Evolutionary conservation across 768 basidiomycete genomes (phyloP), one percentile per base, ranked within the genome.

Genomic region (Suillus cothurnatus): DNA sequence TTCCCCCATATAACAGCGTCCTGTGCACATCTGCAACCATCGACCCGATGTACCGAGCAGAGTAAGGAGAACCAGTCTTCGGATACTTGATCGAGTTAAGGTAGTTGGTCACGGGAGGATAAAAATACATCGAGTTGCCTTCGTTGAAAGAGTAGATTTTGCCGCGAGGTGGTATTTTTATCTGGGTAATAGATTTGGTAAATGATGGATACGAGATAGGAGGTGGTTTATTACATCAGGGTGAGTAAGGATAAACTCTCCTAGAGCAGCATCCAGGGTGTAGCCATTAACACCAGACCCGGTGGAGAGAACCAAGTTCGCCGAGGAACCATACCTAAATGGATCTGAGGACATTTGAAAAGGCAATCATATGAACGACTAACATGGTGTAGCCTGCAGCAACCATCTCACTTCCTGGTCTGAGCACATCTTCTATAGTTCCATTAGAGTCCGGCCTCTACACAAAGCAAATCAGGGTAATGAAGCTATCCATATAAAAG

Each of bases 131-230:
- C 38, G 95, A 87, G 81, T 99, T 99, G 67, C 97, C 97, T 81
- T 99, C 97, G 77, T 99, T 99, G 85, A 99, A 97, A 4, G 96
- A 98, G 82, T 99, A 99, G 74, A 99, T 99, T 81, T 99, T 99
- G 70, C 97, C 97, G 59, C 97, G 90, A 12, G 88, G 69, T 8
- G 97, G 97, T 69, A 99, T 94, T 78, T 88, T 86, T 79, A 99
- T 99, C 92, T 93, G 73, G 38, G 28, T 23, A 19, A 14, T 21
- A 62, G 14, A 19, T 31, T 69, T 62, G 64, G 17, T 43, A 61
- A 47, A 41, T 52, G 32, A 61, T 61, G 34, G 53, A 39, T n/a
- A n/a, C 23, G 7, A 28, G 47, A 43, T 39, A 66, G 14, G 23
- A 58, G 53, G 34, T 45, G 34, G 66, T 56, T 9, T 76, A 86